A percentile compares a stretch with the other conserved stretches of the same genome.
Conservation (phyloP, 2,329 filamentous ascomycete species). For the Phaeosphaeria sp. region DNA sequence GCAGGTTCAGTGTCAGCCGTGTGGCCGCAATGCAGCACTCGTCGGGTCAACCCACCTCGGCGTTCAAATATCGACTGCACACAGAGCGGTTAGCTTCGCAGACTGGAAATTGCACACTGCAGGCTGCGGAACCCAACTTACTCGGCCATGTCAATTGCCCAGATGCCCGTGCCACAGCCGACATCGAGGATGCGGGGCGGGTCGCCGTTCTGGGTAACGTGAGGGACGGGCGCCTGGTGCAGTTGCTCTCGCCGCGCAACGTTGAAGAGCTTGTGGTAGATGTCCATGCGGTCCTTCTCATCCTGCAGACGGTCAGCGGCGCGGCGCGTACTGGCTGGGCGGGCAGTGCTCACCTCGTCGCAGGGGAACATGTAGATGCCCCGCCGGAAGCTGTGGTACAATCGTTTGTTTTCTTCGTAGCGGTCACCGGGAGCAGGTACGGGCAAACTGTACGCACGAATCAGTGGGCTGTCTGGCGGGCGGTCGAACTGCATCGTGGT, state of each 20-base stretch:
- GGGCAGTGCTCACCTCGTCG: constrained; percentile 66
- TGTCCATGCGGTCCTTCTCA: constrained; percentile 80
- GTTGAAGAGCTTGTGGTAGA: constrained; percentile 79
- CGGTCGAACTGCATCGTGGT: constrained; percentile 5
- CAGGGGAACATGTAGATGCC: constrained; percentile 79
- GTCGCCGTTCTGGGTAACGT: constrained; percentile 35
- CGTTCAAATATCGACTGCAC: constrained; percentile 60
- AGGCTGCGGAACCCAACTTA: constrained; percentile 54
- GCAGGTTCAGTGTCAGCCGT: constrained; percentile 34
- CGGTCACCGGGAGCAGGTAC: constrained; percentile 53
- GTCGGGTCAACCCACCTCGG: constrained; percentile 52
- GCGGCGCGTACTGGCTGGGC: background rate
- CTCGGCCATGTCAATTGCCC: constrained; percentile 86
- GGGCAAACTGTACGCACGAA: constrained; percentile 37
- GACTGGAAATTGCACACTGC: constrained; percentile 10
- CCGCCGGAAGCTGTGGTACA: constrained; percentile 71
- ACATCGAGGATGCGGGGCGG: constrained; percentile 66
- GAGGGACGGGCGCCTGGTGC: constrained; percentile 48
- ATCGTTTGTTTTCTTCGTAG: constrained; percentile 70
- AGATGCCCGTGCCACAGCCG: constrained; percentile 89
- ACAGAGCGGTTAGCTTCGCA: constrained; percentile 36
- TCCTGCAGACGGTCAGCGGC: constrained; percentile 53
- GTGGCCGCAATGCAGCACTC: constrained; percentile 20
- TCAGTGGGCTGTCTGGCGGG: constrained; percentile 8
- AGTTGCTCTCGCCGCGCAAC: constrained; percentile 65